Evolutionary conservation across 208 protist species (phyloP), one percentile per base, ranked within the genome.

Genomic region (Crithidia acanthocephali): DNA sequence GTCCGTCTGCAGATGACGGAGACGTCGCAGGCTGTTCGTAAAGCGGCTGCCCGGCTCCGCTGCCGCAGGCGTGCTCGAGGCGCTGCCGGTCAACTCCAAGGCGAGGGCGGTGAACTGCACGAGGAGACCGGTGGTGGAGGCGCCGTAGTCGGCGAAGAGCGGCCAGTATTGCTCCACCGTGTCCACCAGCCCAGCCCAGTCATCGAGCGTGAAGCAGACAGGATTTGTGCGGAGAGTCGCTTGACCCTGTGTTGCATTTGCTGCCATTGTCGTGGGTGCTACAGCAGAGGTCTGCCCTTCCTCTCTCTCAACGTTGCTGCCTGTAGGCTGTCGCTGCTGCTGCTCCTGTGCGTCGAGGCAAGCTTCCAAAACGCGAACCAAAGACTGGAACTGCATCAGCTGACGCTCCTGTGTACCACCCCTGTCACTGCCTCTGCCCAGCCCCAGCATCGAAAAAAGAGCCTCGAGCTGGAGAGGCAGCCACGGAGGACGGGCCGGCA

Each of bases 291-390:
- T 11, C 15, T 33, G 30, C 9, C 25, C 3, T 18, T 10, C 27
- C 8, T 23, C 25, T 20, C n/a, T 7, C 6, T 33, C 28, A 52
- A 23, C 48, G 32, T 42, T 42, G 13, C 20, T 18, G 7, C 13
- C 47, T 0, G 20, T 40, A 30, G 18, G 28, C 20, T 25, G 27
- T 32, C 27, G 51, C 59, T 47, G 57, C 35, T 28, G 59, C 35
- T 28, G 59, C 20, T 73, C 72, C 28, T 77, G 52, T 15, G 58
- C 74, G n/a, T 88, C 83, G 7, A 87, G 73, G 64, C 76, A 88
- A 13, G 83, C 85, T 56, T 93, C 88, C 73, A 91, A 59, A 22
- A 93, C 79, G 55, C 88, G 88, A 20, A 85, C 75, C 20, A 93
- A 57, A 2, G 81, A 69, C 55, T 92, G 73, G 47, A 73, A 74